Evolutionary conservation across 306 rosid genomes (phyloP), one percentile per base, ranked within the genome.

Genomic region (Cicer arietinum): DNA sequence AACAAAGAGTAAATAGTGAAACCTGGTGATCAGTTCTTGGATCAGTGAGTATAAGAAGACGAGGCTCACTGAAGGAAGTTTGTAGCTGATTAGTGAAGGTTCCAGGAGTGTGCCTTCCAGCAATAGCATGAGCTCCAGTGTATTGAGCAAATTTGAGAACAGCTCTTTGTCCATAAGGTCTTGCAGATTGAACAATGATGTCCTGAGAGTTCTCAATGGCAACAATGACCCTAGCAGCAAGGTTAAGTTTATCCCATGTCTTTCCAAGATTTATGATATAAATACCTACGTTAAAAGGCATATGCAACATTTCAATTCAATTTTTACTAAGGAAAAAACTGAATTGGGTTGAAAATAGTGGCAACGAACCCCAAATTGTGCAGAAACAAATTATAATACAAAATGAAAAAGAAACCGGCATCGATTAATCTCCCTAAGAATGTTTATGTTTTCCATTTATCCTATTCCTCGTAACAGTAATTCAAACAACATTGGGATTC

Each of bases 11-110:
- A 25, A 37, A 44, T 3, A 10, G 14, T 6, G 8, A 6, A 20
- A 94, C 97, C 98, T 94, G 97, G 46, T 90, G 96, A 74, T 91
- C 98, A 0, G 98, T 94, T 70, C 98, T 83, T 37, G 98, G 98
- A 56, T 94, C 98, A 0, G 98, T 94, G 10, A 94, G 88, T 8
- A 94, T 90, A 1, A 94, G 92, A 20, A 94, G 92, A 1, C 99
- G 96, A 3, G 99, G 99, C 86, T 90, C 99, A 0, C 80, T 89
- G 73, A 89, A 92, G 0, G 97, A 94, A 1, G 96, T 87, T 78
- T 94, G 99, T 3, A 91, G 82, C 89, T 94, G 99, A 57, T 94
- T 94, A 9, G 99, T 94, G 61, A 91, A 89, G 6, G 93, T 91
- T 40, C 98, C 97, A 0, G 98, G 97, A 52, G 93, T 93, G 76